These are phyloP conservation scores for Neoarthrinium moseri DNA, from an alignment of 2,329 filamentous ascomycete genomes.

Conservation along the genomic window DNA sequence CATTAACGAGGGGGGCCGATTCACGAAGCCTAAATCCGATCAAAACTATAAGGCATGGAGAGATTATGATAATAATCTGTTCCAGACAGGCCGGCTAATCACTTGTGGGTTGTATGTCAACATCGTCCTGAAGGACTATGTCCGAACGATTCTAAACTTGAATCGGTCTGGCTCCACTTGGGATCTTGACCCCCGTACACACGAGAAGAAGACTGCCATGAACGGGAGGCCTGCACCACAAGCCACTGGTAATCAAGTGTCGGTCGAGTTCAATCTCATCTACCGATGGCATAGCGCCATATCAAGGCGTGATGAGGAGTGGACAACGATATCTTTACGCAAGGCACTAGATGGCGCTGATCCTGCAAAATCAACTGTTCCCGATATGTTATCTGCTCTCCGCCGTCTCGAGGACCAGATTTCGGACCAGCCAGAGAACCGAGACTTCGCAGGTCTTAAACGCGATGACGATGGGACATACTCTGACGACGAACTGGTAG, in stretches of 20 bases:
- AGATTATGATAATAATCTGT: conserved; percentile 74
- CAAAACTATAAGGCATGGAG: conserved; percentile 52
- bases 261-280: conserved; percentile 84
- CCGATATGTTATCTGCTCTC: not conserved
- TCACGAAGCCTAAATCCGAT: conserved; percentile 8
- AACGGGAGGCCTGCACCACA: conserved; percentile 60
- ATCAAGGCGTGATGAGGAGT: conserved; percentile 12
- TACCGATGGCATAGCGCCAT: conserved; percentile 60
- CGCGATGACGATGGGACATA: conserved; percentile 39
- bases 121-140: conserved; percentile 50
- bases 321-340: not conserved
- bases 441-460: conserved; percentile 1
- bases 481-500: conserved; percentile 69
- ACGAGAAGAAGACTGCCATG: conserved; percentile 57
- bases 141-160: conserved; percentile 73
- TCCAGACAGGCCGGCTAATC: conserved; percentile 75
- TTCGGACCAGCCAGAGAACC: not conserved
- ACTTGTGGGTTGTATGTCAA: conserved; percentile 76
- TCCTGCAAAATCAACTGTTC: not conserved
- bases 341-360: not conserved
- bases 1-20: conserved; percentile 18
- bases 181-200: conserved; percentile 75
- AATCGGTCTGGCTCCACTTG: conserved; percentile 73
- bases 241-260: conserved; percentile 79
- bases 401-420: not conserved